Percentiles rank a stretch among this genome's conserved stretches.
Conservation (phyloP, 306 rosid genomes). For the Ochetophila trinervis region DNA sequence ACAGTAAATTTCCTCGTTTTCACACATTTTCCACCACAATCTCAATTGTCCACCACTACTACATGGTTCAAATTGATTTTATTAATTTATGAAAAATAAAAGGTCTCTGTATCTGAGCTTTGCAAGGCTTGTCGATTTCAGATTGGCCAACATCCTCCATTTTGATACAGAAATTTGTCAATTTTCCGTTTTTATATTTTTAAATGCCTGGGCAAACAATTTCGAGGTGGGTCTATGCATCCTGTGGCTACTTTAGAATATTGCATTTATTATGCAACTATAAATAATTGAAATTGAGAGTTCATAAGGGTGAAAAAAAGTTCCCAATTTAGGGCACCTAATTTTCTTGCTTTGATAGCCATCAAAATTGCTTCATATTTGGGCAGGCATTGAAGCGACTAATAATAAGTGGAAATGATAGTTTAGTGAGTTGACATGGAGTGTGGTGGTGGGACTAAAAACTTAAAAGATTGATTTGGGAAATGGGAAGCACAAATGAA, state of each 20-base stretch:
- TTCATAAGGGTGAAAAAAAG: not conserved
- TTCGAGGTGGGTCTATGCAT: not conserved
- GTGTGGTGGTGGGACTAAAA: not conserved
- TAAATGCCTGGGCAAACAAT: not conserved
- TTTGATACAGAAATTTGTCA: too few relatives aligned
- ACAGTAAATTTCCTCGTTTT: too few relatives aligned
- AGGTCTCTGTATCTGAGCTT: too few relatives aligned
- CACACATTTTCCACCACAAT: too few relatives aligned
- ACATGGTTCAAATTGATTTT: too few relatives aligned
- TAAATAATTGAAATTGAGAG: not conserved
- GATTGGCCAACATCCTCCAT: too few relatives aligned
- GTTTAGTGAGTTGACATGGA: conserved; percentile 11
- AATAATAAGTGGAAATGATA: conserved; percentile 9
- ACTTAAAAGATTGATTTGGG: not conserved
- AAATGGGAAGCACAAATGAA: conserved; percentile 13
- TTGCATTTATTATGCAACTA: too few relatives aligned
- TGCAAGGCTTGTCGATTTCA: too few relatives aligned
- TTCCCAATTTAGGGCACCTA: not conserved
- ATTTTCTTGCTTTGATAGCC: conserved; percentile 6
- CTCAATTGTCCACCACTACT: too few relatives aligned
- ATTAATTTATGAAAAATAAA: too few relatives aligned
- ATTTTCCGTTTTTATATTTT: too few relatives aligned
- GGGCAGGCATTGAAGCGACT: conserved; percentile 22
- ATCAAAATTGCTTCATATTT: conserved; percentile 1
- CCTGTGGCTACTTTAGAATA: too few relatives aligned